Evolutionary conservation across 1,139 yeast genomes (phyloP), one percentile per base, ranked within the genome.

Genomic region (Geotrichum siamense): DNA sequence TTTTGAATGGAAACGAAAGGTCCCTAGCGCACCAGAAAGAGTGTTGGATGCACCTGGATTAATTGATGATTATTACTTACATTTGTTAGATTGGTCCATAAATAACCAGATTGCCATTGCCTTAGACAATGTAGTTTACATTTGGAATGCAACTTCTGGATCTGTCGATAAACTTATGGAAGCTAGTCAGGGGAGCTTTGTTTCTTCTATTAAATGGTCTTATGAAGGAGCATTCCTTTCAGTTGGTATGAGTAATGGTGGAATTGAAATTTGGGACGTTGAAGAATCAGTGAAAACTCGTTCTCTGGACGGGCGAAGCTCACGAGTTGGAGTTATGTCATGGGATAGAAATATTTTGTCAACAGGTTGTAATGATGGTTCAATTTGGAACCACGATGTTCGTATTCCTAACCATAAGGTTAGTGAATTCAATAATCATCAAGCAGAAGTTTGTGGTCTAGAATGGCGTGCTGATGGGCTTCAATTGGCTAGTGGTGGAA

Each of bases 11-110:
- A 71, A 68, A 22, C 60, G 94, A 53, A 82, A 81, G 55, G 75
- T 91, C 36, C 87, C 94, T 12, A 78, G 86, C 0, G 86, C 87
- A 13, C 97, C 98, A 0, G 96, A 86, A 55, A 74, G 95, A 53
- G 95, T 91, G 1, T 71, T 91, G 39, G 99, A 91, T 65, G 98
- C 98, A 0, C 99, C 98, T 0, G 96, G 96, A 0, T 72, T 89
- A 47, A 75, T 82, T 29, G 96, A 91, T 62, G 98, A 91, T 65
- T 93, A 87, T 62, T 91, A 91, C 62, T 72, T 89, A 45, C 89
- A 87, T 61, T 68, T 91, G 43, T 66, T 91, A 48, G 79, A 91
- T 50, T 91, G 98, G 98, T 87, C 96, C 2, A 69, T 70, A 56
- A 78, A 79, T 28, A 87, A 91, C 62, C 70, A 82, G 45, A 71